Base-by-base conservation (phyloP, 2,329 filamentous ascomycete genomes). In the Basipetospora chlamydospora region DNA sequence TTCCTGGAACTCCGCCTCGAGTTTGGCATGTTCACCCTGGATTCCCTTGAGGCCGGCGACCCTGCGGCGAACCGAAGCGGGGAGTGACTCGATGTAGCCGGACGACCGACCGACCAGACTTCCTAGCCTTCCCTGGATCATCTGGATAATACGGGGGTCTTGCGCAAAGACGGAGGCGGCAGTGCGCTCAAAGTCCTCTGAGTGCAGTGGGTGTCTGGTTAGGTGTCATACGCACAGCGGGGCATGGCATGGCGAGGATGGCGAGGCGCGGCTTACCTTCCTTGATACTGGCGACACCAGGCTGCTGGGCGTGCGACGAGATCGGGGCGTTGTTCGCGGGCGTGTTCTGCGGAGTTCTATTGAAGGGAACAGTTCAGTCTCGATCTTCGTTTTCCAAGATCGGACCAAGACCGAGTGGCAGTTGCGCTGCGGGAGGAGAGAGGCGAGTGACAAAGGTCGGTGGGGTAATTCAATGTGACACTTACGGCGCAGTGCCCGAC, bases 1-100 rank as follows among this genome's bases (percentile, higher is more conserved):
- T 61, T 96, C 87, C 60, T 98, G 92, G 63, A 98, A 96, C 63
- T 95, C 80, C 37, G 86, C 84, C 70, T 98, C 92, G 50, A 98
- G 79, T 67, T 96, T 95, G 43, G 88, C 84, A 66, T 98, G 90
- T 52, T 96, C 87, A 64, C 95, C 95, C 65, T 98, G 90, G 49
- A 98, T 86, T 48, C 88, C 92, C 68, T 96, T 95, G 44, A 98
- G 72, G 48, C 90, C 92, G 43, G 87, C 79, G 46, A 98, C 88
- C 55, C 90, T 87, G 57, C 83, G 84, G 59, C 87, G 86, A 51
- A 98, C 87, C 42, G 80, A 75, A 40, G 77, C 68, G 41, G 90
- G 90, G 13, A 98, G 80, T 17, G 84, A 93, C 70, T 98, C 90
- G 59, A 98, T 85, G 63, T 98, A 98, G 51, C 90, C 90, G 39